Conservation (phyloP, 176 grass and related monocot genomes). For the Poa pratensis region DNA sequence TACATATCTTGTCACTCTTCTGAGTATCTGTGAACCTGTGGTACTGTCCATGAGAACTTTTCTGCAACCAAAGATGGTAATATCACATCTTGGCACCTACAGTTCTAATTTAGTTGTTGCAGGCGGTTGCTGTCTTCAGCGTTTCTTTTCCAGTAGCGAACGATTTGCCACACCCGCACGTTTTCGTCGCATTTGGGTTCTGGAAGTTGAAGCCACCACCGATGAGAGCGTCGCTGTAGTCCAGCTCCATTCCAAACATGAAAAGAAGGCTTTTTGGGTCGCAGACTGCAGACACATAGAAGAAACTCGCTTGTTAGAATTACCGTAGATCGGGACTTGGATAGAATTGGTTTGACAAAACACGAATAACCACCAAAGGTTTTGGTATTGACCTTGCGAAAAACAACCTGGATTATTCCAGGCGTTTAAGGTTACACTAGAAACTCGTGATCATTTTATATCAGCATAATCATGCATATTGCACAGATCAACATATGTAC, state of each 20-base stretch:
- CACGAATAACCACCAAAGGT: neutral
- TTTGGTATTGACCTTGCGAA: neutral
- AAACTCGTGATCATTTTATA: neutral
- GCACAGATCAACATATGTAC: neutral
- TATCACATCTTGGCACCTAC: constrained; percentile 15
- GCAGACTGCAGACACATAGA: constrained; percentile 56
- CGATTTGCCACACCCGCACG: constrained; percentile 94
- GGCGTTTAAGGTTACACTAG: neutral
- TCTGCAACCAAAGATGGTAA: neutral
- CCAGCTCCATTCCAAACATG: constrained; percentile 94
- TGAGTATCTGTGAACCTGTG: constrained; percentile 18
- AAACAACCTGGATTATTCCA: neutral
- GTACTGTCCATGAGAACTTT: constrained; percentile 20
- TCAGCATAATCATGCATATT: neutral
- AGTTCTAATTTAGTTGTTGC: constrained; percentile 55
- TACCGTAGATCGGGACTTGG: neutral
- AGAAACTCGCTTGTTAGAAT: neutral
- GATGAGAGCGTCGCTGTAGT: constrained; percentile 88
- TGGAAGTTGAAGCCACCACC: constrained; percentile 89
- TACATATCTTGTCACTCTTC: constrained; percentile 15
- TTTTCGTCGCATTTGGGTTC: constrained; percentile 95
- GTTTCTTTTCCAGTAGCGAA: constrained; percentile 69
- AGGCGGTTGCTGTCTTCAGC: constrained; percentile 56
- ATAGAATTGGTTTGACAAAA: neutral
- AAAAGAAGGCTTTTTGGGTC: constrained; percentile 97